Percentiles rank a stretch among this genome's conserved stretches.
Conservation (phyloP, 1,139 yeast species). For the Magnusiomyces ingens region DNA sequence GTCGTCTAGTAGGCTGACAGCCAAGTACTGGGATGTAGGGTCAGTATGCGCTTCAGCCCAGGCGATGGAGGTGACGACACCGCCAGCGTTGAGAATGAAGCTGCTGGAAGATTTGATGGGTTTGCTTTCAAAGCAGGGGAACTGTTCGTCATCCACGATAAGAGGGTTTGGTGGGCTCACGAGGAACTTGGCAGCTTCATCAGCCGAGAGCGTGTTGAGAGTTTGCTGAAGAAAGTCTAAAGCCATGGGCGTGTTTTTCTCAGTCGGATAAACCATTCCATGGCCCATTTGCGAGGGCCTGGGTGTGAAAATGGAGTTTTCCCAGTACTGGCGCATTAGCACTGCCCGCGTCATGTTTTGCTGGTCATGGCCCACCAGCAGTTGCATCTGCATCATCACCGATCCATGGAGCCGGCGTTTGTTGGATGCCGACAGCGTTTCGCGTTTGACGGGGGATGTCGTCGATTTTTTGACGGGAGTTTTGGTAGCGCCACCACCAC, state of each 20-base stretch:
- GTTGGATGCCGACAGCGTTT: not conserved
- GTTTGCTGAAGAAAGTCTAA: constrained; percentile 1
- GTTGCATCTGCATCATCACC: not conserved
- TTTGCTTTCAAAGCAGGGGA: constrained; percentile 7
- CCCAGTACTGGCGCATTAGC: constrained; percentile 26
- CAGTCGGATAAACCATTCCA: constrained; percentile 12
- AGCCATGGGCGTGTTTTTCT: not conserved
- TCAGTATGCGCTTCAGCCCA: constrained; percentile 30
- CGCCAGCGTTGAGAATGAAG: constrained; percentile 25
- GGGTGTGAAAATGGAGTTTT: constrained; percentile 30
- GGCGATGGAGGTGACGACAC: constrained; percentile 23
- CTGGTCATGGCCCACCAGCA: constrained; percentile 1
- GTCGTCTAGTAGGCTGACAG: constrained; percentile 48
- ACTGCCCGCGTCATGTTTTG: not conserved
- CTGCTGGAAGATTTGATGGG: constrained; percentile 10
- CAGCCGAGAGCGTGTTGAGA: not conserved
- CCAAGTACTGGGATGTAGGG: constrained; percentile 39
- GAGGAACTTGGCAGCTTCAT: not conserved
- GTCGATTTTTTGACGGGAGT: not conserved
- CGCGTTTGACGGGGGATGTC: not conserved
- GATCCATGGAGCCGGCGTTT: constrained; percentile 3
- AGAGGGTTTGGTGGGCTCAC: not conserved
- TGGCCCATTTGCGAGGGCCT: constrained; percentile 15
- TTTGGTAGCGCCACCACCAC: constrained; percentile 5
- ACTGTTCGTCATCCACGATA: constrained; percentile 1